Conservation (phyloP, 2,329 filamentous ascomycete species). For the Pseudocercospora fijiensis region DNA sequence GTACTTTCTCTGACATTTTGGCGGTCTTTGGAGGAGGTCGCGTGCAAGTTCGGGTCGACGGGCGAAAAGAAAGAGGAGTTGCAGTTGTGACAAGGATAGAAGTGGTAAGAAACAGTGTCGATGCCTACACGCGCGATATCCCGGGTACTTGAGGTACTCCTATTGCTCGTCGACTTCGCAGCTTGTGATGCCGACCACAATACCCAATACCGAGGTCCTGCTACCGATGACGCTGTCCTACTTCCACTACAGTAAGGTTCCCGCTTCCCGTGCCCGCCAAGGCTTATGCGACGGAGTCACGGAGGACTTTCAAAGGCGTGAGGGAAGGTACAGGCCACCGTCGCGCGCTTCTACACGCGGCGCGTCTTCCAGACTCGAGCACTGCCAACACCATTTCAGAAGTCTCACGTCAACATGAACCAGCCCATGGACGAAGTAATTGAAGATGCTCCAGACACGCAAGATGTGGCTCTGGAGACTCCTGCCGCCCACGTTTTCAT, state of each 20-base stretch:
- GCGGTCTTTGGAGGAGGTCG: constrained; percentile 2
- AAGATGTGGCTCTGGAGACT: constrained; percentile 38
- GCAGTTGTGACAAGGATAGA: constrained; percentile 8
- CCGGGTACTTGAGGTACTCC: constrained; percentile 7
- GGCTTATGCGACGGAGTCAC: background rate
- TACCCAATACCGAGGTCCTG: constrained; percentile 13
- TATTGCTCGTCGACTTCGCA: constrained; percentile 2
- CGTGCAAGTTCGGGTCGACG: background rate
- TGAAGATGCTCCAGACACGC: constrained; percentile 34
- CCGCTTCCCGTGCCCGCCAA: constrained; percentile 1
- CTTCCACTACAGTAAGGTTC: background rate
- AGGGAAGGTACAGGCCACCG: background rate
- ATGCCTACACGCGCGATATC: constrained; percentile 6
- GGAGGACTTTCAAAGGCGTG: background rate
- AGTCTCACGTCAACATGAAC: background rate
- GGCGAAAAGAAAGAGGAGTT: constrained; percentile 15
- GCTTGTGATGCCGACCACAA: constrained; percentile 10
- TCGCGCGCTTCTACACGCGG: background rate
- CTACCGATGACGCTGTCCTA: background rate
- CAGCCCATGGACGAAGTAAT: constrained; percentile 32
- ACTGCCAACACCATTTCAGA: background rate
- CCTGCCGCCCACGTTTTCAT: constrained; percentile 44
- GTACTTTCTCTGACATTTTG: constrained; percentile 20
- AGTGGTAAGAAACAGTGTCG: background rate
- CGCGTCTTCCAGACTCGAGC: constrained; percentile 6